phyloP scores from a whole-genome alignment of 2,329 filamentous ascomycete species.

The Thyridium curvatum region DNA sequence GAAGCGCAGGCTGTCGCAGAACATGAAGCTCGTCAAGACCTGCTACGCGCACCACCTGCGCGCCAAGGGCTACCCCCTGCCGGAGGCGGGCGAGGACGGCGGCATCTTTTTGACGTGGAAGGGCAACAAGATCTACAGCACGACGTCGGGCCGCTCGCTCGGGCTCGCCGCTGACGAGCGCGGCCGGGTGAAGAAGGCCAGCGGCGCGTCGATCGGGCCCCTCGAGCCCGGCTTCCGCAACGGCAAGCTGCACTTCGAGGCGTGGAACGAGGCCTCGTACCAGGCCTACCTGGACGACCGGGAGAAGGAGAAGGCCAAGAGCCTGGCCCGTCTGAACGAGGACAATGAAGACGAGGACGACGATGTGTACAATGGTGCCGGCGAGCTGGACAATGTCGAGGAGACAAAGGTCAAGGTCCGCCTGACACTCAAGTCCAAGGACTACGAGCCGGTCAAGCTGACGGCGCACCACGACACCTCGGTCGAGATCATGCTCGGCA shows the following conservation, averaged over 20 bases:
- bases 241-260: conserved; percentile 65
- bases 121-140: conserved; percentile 63
- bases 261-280: conserved; percentile 64
- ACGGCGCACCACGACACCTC: conserved; percentile 48
- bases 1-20: conserved; percentile 60
- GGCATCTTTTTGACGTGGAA: conserved; percentile 76
- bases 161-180: conserved; percentile 46
- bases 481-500: conserved; percentile 54
- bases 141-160: conserved; percentile 66
- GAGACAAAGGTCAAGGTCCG: conserved; percentile 29
- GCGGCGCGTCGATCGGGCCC: conserved; percentile 10
- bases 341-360: conserved; percentile 21
- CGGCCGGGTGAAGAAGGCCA: conserved; percentile 31
- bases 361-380: conserved; percentile 4
- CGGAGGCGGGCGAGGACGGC: conserved; percentile 32
- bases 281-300: conserved; percentile 38
- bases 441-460: conserved; percentile 42
- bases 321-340: conserved; percentile 31
- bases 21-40: conserved; percentile 58
- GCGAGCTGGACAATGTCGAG: conserved; percentile 13
- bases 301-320: conserved; percentile 37
- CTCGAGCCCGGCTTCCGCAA: conserved; percentile 31
- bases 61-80: conserved; percentile 32
- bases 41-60: conserved; percentile 64
- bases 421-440: conserved; percentile 48